A percentile compares a stretch with the other conserved stretches of the same genome.
These are phyloP conservation scores for Termitomyces eurrhizus DNA, from an alignment of 768 basidiomycete genomes.

Conservation along the genomic window DNA sequence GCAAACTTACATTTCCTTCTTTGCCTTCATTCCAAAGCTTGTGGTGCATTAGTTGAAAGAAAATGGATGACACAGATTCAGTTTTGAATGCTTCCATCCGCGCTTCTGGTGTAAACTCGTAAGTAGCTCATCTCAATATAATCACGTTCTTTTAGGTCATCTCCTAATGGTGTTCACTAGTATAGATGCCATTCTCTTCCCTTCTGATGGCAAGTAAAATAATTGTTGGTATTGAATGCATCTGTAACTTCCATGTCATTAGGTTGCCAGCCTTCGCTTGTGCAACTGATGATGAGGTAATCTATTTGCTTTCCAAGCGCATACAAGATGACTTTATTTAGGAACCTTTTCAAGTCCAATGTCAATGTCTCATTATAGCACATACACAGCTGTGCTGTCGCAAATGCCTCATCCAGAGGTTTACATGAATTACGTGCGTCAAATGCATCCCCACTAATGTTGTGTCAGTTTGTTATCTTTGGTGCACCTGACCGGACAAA, in stretches of 20 bases:
- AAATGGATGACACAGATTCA: no score
- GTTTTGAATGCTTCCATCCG: no score
- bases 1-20: no score
- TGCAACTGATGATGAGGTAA: slow-evolving; percentile 72
- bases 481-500: no score
- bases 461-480: neutral
- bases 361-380: slow-evolving; percentile 39
- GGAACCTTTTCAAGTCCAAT: slow-evolving; percentile 30
- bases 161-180: no score
- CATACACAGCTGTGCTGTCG: slow-evolving; percentile 38
- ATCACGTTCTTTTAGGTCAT: no score
- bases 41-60: no score
- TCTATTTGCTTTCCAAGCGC: slow-evolving; percentile 16
- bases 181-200: slow-evolving; percentile 64
- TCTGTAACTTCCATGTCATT: slow-evolving; percentile 4
- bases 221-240: neutral
- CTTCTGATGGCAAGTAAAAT: slow-evolving; percentile 55
- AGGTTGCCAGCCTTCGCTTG: slow-evolving; percentile 70
- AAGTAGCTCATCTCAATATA: no score
- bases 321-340: neutral
- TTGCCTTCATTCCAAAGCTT: no score
- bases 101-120: no score
- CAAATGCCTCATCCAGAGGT: slow-evolving; percentile 82
- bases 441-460: slow-evolving; percentile 1
- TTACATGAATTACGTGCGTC: slow-evolving; percentile 71